Base-by-base conservation (phyloP, 2,329 filamentous ascomycete species). In the Rosellinia necatrix region DNA sequence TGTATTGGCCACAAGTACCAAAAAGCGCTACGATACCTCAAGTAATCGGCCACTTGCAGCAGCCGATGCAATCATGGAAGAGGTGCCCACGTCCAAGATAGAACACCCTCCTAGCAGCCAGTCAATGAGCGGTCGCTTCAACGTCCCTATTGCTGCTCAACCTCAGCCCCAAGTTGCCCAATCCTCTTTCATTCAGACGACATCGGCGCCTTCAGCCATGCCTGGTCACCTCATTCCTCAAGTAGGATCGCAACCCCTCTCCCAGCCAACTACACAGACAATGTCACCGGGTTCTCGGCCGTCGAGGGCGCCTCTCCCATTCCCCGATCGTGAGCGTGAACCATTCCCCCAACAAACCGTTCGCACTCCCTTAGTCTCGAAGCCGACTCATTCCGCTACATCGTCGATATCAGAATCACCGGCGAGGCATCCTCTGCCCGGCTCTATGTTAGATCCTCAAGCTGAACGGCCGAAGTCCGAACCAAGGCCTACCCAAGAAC, bases 1-100 rank as follows among this genome's bases (percentile, higher is more conserved):
- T 6, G 75, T 76, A n/a, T 82, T 82, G 21, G 79, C 79, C 6
- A 74, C 78, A 15, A 73, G 74, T 29, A 77, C 80, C 19, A 77
- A 78, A 43, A 80, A 82, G 62, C 75, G 77, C 46, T 81, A 78
- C 68, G 84, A 82, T 72, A 67, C 71, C 6, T 62, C 71, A 17
- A 66, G 70, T 43, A 75, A 76, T 41, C 74, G 79, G 56, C 76
- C 81, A n/a, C 70, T 82, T 59, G 79, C 77, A 21, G 77, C 80
- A 55, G 74, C 79, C 49, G 80, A 83, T 15, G 66, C 74, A 34
- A 70, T 74, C 24, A 74, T 75, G 46, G 82, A 72, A 58, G 70
- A 85, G 48, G 65, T 72, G n/a, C 62, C 73, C 6, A 69, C 73
- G 32, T 59, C 75, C 44, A 83, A 83, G 68, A 65, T 75, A 49